These are phyloP conservation scores for Eruca vesicaria DNA, from an alignment of 441 rosid genomes.

Conservation along the genomic window DNA sequence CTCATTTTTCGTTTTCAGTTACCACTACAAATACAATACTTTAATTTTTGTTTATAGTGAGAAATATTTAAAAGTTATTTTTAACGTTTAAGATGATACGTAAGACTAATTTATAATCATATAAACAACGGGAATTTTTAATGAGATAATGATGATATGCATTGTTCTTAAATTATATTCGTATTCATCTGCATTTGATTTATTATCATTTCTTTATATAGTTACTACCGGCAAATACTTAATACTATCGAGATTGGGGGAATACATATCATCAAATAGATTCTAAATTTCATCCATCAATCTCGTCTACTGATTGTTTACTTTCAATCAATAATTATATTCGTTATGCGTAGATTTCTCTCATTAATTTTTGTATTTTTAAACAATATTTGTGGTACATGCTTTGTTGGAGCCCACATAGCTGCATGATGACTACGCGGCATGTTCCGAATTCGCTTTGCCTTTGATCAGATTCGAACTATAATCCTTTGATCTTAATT, in stretches of 20 bases:
- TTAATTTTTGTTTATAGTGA: background rate
- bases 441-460: constrained; percentile 37
- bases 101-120: background rate
- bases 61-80: background rate
- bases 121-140: background rate
- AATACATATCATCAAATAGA: background rate
- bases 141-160: background rate
- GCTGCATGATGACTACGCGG: constrained; percentile 44
- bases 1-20: background rate
- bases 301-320: constrained; percentile 3
- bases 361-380: background rate
- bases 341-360: constrained; percentile 12
- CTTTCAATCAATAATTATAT: constrained; percentile 11
- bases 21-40: background rate
- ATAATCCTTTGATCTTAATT: constrained; percentile 26
- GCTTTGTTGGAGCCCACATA: constrained; percentile 39
- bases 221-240: background rate
- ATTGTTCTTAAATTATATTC: background rate
- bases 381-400: constrained; percentile 26
- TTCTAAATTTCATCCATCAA: constrained; percentile 19
- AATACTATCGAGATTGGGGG: background rate
- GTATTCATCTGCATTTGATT: background rate
- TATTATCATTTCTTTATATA: background rate
- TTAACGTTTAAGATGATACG: background rate
- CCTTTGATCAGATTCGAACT: constrained; percentile 28